Conservation (phyloP, 352 stramenopile species). For the Phytophthora palmivora region DNA sequence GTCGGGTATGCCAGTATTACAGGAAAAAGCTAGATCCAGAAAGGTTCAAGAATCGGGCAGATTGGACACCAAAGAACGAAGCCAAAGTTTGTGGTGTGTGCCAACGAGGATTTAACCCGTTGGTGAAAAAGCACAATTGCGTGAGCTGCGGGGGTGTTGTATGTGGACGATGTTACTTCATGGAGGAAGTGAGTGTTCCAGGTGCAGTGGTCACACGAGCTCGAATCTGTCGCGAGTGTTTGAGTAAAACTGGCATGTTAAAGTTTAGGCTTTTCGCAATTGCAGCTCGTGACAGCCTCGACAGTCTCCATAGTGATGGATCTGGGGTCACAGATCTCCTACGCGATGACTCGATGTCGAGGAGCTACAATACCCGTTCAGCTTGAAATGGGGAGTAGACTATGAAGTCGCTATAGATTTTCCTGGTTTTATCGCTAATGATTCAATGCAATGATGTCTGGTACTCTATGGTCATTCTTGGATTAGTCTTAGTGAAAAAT, state of each 20-base stretch:
- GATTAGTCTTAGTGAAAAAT: background rate
- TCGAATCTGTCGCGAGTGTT: slow-evolving; percentile 40
- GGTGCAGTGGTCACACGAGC: slow-evolving; percentile 41
- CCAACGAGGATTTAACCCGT: slow-evolving; percentile 28
- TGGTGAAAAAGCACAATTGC: slow-evolving; percentile 43
- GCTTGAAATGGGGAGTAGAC: background rate
- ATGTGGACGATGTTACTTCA: slow-evolving; percentile 32
- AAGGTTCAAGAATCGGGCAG: slow-evolving; percentile 34
- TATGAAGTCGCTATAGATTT: background rate
- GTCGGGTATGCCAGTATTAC: slow-evolving; percentile 52
- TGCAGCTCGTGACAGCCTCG: slow-evolving; percentile 21
- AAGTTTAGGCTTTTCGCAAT: slow-evolving; percentile 14
- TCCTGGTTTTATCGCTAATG: no score
- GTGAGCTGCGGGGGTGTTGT: slow-evolving; percentile 38
- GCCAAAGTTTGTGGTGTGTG: slow-evolving; percentile 38
- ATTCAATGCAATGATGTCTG: background rate
- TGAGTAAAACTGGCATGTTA: slow-evolving; percentile 29
- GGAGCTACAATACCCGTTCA: slow-evolving; percentile 6
- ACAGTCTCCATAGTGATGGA: slow-evolving; percentile 29
- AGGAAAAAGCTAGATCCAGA: slow-evolving; percentile 40
- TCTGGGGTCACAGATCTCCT: slow-evolving; percentile 34
- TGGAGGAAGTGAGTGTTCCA: slow-evolving; percentile 46
- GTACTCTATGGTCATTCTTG: background rate
- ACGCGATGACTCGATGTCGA: slow-evolving; percentile 19
- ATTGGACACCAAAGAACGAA: slow-evolving; percentile 42